Evolutionary conservation across 352 stramenopile genomes (phyloP).

Genomic region (Peronospora destructor): DNA sequence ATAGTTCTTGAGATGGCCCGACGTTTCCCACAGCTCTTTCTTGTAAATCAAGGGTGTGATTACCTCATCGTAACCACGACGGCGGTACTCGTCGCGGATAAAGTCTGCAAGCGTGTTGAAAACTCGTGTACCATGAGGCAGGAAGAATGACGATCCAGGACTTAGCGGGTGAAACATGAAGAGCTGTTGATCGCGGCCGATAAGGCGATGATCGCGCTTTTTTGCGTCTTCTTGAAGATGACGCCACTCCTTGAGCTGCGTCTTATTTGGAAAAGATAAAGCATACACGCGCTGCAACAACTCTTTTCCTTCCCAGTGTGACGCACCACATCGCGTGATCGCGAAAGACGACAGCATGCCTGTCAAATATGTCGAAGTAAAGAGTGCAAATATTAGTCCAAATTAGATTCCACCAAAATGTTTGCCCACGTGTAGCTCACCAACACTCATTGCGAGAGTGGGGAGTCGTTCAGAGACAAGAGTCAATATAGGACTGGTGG

Average conservation of each 20-base stretch:
- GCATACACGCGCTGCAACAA: constrained; percentile 95
- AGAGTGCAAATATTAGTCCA: constrained; percentile 9
- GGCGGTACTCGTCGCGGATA: constrained; percentile 80
- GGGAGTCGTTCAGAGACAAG: constrained; percentile 59
- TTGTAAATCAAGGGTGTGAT: constrained; percentile 98
- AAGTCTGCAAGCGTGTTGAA: constrained; percentile 95
- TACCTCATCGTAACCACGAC: constrained; percentile 92
- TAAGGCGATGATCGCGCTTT: constrained; percentile 92
- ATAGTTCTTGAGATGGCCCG: constrained; percentile 96
- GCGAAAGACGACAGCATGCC: constrained; percentile 91
- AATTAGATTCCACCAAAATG: constrained; percentile 19
- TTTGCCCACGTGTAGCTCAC: constrained; percentile 80
- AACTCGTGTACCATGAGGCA: constrained; percentile 95
- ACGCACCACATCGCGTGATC: constrained; percentile 91
- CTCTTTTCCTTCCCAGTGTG: constrained; percentile 88
- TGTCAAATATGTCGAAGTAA: constrained; percentile 15
- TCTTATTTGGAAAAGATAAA: constrained; percentile 90
- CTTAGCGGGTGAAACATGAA: constrained; percentile 94
- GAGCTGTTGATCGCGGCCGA: constrained; percentile 94
- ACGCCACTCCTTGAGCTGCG: constrained; percentile 83
- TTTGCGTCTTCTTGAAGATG: constrained; percentile 92
- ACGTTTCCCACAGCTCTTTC: constrained; percentile 96
- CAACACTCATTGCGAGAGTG: constrained; percentile 64
- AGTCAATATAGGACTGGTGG: constrained; percentile 44
- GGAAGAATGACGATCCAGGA: constrained; percentile 95